Conservation (phyloP, 495 filamentous ascomycete species). For the Alectoria sarmentosa region DNA sequence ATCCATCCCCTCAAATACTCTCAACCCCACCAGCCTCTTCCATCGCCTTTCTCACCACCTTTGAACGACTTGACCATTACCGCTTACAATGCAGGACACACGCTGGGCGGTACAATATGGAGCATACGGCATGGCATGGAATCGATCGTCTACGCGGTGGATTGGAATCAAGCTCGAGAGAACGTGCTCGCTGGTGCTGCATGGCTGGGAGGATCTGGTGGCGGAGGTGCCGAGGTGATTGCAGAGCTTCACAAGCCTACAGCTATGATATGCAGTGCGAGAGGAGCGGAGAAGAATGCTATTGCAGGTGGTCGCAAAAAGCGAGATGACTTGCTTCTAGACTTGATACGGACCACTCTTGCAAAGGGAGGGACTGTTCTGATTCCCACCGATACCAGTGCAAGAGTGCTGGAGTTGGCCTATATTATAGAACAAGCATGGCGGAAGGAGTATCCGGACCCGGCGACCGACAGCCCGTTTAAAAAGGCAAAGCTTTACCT, state of each 20-base stretch:
- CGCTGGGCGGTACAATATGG: constrained; percentile 96
- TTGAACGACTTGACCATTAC: constrained; percentile 91
- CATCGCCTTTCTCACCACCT: constrained; percentile 80
- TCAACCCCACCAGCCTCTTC: constrained; percentile 81
- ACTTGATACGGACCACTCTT: constrained; percentile 69
- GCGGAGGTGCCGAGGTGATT: constrained; percentile 80
- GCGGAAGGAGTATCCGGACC: constrained; percentile 55
- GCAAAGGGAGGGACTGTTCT: constrained; percentile 84
- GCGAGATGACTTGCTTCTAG: constrained; percentile 76
- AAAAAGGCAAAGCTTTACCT: constrained; percentile 69
- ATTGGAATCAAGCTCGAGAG: constrained; percentile 94
- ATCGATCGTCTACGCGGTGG: constrained; percentile 93
- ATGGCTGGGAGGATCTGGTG: constrained; percentile 79
- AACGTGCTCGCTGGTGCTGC: constrained; percentile 89
- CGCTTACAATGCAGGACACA: constrained; percentile 94
- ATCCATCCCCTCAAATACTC: constrained; percentile 96
- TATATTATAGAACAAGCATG: constrained; percentile 90
- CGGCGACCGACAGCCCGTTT: constrained; percentile 47
- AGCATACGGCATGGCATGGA: constrained; percentile 96
- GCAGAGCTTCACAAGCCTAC: constrained; percentile 91
- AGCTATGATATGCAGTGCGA: constrained; percentile 82
- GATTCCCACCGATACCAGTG: constrained; percentile 92
- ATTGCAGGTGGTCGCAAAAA: constrained; percentile 65
- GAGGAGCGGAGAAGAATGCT: constrained; percentile 65
- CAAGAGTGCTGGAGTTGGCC: constrained; percentile 84